These are phyloP conservation scores for Hypoxylon rickii DNA, from an alignment of 495 filamentous ascomycete genomes.

Conservation along the genomic window DNA sequence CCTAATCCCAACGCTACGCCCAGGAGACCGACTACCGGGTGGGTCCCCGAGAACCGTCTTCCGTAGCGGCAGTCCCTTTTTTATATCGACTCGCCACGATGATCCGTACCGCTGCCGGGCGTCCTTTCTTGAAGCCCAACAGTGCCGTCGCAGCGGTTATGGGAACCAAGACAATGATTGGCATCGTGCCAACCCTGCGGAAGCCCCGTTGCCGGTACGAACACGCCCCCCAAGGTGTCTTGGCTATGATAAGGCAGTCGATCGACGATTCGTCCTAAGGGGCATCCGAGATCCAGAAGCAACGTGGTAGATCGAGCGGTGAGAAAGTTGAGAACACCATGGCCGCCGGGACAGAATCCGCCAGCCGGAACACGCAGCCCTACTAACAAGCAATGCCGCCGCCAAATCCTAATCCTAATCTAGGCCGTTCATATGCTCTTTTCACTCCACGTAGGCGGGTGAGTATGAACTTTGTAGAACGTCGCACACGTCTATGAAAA, in stretches of 20 bases:
- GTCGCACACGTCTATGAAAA: no score
- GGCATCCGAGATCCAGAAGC: not conserved
- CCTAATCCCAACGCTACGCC: constrained; percentile 5
- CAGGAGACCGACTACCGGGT: constrained; percentile 26
- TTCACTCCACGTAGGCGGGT: not conserved
- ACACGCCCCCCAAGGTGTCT: no score
- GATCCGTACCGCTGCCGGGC: constrained; percentile 9
- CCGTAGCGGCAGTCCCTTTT: not conserved
- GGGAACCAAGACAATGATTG: not conserved
- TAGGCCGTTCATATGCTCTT: not conserved
- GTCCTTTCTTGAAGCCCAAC: not conserved
- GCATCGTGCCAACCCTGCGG: not conserved
- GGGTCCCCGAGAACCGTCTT: constrained; percentile 29
- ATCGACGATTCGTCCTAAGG: not conserved
- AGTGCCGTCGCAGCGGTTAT: constrained; percentile 1
- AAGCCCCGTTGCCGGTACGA: no score
- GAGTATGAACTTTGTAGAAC: no score
- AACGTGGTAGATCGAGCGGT: constrained; percentile 3
- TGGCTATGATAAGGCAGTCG: not conserved
- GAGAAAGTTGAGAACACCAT: not conserved
- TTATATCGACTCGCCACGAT: not conserved
- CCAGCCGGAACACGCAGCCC: not conserved
- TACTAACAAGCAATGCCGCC: constrained; percentile 1
- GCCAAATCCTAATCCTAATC: not conserved
- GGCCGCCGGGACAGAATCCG: not conserved